These are phyloP conservation scores for Epichloe scottii DNA, from an alignment of 2,329 filamentous ascomycete genomes.

Conservation along the genomic window DNA sequence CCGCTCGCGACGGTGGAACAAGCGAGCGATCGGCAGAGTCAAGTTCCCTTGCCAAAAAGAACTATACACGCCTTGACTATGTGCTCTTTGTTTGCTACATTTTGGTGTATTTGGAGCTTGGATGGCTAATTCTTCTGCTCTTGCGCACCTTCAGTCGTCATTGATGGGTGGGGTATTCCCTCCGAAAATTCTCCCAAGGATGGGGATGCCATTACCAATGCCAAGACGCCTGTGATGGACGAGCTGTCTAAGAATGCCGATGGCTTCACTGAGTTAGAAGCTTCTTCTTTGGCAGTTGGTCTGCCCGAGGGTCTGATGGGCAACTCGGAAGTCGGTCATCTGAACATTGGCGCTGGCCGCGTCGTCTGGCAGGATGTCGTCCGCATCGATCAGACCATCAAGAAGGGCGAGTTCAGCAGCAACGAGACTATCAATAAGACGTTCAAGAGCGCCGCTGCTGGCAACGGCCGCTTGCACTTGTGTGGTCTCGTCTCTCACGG, in stretches of 20 bases:
- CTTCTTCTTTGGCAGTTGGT: constrained; percentile 89
- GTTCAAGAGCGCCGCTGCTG: constrained; percentile 68
- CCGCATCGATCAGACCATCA: constrained; percentile 86
- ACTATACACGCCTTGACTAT: constrained; percentile 17
- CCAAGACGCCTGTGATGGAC: constrained; percentile 92
- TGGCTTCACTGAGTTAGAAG: constrained; percentile 86
- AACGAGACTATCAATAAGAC: constrained; percentile 65
- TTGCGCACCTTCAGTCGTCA: constrained; percentile 61
- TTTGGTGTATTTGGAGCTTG: constrained; percentile 43
- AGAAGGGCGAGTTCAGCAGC: constrained; percentile 67
- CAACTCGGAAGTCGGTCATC: constrained; percentile 94
- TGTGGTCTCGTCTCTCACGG: constrained; percentile 89
- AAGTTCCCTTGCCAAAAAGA: neutral
- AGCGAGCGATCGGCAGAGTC: constrained; percentile 6
- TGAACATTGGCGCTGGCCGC: constrained; percentile 95
- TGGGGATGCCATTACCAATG: constrained; percentile 90
- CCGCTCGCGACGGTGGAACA: constrained; percentile 1
- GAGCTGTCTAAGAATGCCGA: constrained; percentile 69
- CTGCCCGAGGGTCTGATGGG: constrained; percentile 96
- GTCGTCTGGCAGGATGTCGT: constrained; percentile 99
- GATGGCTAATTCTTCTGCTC: constrained; percentile 46
- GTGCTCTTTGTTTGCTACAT: constrained; percentile 37
- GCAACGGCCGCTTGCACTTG: constrained; percentile 85
- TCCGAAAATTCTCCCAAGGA: constrained; percentile 67
- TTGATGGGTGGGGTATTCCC: constrained; percentile 95